Evolutionary conservation across 306 rosid genomes (phyloP), one percentile per base, ranked within the genome.

Genomic region (Dryas octopetala): DNA sequence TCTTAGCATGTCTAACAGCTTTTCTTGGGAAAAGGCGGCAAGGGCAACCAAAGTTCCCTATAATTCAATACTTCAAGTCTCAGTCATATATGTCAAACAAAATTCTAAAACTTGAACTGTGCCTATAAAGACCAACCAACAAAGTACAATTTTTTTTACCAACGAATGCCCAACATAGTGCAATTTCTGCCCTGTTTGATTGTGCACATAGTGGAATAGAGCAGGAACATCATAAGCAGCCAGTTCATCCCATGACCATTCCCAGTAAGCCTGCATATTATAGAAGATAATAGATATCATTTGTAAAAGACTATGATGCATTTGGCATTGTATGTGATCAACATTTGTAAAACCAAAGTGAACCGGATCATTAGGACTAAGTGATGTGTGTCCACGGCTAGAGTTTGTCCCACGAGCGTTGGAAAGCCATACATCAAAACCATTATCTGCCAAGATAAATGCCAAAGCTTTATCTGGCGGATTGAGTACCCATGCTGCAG

Each of bases 181-280:
- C 26, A 88, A 52, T 44, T 83, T 89, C 51, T 91, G 89, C 51
- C 89, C 85, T 32, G 97, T 83, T 76, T 82, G 86, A 77, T 78
- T 58, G 55, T 82, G 87, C 74, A 91, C 86, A 73, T 91, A 82
- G 38, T 83, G 54, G 57, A 89, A 40, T 50, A 81, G 71, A 58
- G 90, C 89, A 28, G 97, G 95, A 86, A 91, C 91, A 76, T 91
- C 97, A 85, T 88, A 72, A 61, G 91, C 86, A 16, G 83, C 93
- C 61, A 88, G 70, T 84, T 91, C 89, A 91, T 91, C 97, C 93
- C 95, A 91, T 72, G 95, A 81, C 96, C 93, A 91, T 46, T 89
- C 71, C 97, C 95, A 91, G 32, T 91, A 91, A 69, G 52, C 84
- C 97, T 89, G 64, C 23, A 58, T 8, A 4, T n/a, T 1, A 38